Conservation (phyloP, 768 basidiomycete species). For the Lentinula sp. region DNA sequence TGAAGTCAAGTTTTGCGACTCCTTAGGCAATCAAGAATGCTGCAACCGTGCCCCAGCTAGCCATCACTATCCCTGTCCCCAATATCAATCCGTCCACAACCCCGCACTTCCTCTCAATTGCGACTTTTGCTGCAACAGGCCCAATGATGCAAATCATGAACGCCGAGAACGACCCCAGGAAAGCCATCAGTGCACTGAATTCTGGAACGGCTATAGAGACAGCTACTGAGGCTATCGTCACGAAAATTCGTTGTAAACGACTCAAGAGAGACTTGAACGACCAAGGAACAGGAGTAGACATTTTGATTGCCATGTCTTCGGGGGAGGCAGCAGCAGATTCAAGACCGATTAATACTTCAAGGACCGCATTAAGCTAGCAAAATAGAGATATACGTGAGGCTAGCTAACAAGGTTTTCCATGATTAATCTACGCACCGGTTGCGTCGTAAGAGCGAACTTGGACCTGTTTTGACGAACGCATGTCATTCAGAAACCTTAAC, state of each 20-base stretch:
- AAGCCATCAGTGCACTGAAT: conserved; percentile 81
- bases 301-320: conserved; percentile 31
- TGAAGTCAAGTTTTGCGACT: background rate
- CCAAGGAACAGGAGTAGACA: conserved; percentile 11
- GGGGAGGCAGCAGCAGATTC: conserved; percentile 35
- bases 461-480: conserved; percentile 36
- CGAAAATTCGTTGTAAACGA: conserved; percentile 47
- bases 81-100: conserved; percentile 52
- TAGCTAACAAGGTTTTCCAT: background rate
- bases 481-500: conserved; percentile 8
- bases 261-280: conserved; percentile 35
- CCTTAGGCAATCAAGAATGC: conserved; percentile 41
- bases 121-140: conserved; percentile 68
- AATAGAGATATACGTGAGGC: background rate
- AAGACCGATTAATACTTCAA: conserved; percentile 74
- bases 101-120: conserved; percentile 42
- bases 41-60: conserved; percentile 69
- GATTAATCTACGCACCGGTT: conserved; percentile 51
- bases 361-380: conserved; percentile 66
- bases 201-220: conserved; percentile 75
- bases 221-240: conserved; percentile 55
- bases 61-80: conserved; percentile 52
- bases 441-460: conserved; percentile 81
- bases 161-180: conserved; percentile 86
- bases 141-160: conserved; percentile 71